Conservation (phyloP, 2,329 filamentous ascomycete genomes). For the Stachybotrys elegans region DNA sequence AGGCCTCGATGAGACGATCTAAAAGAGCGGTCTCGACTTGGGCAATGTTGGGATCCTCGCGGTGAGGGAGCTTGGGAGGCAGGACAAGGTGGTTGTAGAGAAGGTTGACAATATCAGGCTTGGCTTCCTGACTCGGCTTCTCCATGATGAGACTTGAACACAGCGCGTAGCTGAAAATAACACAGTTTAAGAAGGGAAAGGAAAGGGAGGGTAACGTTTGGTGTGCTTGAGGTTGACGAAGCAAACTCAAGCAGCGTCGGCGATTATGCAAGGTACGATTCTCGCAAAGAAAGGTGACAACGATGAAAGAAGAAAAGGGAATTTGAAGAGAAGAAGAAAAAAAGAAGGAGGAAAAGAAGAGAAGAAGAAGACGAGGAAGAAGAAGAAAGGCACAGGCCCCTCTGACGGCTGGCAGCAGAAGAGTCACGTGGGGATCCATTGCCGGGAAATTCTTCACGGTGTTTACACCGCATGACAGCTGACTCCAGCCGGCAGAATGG, state of each 20-base stretch:
- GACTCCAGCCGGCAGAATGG: not conserved
- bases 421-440: not conserved
- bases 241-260: too few relatives aligned
- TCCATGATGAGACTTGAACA: too few relatives aligned
- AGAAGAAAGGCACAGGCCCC: not conserved
- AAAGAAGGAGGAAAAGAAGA: not conserved
- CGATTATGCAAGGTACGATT: too few relatives aligned
- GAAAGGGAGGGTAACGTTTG: too few relatives aligned
- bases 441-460: too few relatives aligned
- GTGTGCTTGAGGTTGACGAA: too few relatives aligned
- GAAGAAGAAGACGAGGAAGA: not conserved
- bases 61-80: constrained; percentile 16
- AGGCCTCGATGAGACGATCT: constrained; percentile 11
- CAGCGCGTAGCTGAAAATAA: too few relatives aligned
- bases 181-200: too few relatives aligned
- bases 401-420: not conserved
- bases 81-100: constrained; percentile 18
- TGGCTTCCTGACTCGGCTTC: too few relatives aligned
- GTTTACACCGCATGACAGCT: not conserved
- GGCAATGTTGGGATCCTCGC: constrained; percentile 10
- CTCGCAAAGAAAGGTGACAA: not conserved
- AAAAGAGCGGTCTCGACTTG: constrained; percentile 11
- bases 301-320: not conserved
- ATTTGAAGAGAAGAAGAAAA: not conserved
- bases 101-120: too few relatives aligned